phyloP scores from a whole-genome alignment of 2,329 filamentous ascomycete species.

The Colletotrichum noveboracense region DNA sequence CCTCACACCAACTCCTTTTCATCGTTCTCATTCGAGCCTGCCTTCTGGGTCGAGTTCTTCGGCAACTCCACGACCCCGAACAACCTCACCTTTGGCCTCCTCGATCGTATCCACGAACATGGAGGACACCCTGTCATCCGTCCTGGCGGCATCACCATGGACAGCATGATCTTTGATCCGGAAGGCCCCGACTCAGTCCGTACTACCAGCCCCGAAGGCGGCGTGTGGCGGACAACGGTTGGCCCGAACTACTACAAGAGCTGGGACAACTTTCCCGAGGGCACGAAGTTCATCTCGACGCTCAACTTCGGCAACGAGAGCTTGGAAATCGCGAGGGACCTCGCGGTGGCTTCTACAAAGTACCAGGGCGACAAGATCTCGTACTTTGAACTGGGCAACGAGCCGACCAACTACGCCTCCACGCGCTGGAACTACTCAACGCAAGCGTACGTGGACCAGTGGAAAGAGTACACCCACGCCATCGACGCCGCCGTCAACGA shows the following conservation, averaged over 20 bases:
- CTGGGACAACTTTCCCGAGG: constrained; percentile 22
- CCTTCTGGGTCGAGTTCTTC: constrained; percentile 25
- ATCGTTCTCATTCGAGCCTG: constrained; percentile 23
- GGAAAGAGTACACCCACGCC: background rate
- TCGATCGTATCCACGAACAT: constrained; percentile 17
- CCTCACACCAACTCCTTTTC: constrained; percentile 19
- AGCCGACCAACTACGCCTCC: constrained; percentile 19
- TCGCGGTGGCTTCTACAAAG: constrained; percentile 15
- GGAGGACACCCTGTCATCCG: constrained; percentile 19
- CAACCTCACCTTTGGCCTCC: constrained; percentile 15
- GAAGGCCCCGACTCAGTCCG: constrained; percentile 15
- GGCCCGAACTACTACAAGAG: constrained; percentile 5
- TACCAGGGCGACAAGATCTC: constrained; percentile 18
- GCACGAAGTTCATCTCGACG: constrained; percentile 21
- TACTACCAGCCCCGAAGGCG: constrained; percentile 20
- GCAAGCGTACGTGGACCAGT: constrained; percentile 13
- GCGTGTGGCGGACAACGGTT: constrained; percentile 9
- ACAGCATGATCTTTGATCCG: constrained; percentile 24
- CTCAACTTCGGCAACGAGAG: constrained; percentile 25
- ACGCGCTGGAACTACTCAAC: constrained; percentile 20
- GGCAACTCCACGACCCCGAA: constrained; percentile 21
- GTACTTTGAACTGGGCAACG: constrained; percentile 24
- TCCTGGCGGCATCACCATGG: constrained; percentile 25
- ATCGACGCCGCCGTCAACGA: constrained; percentile 11
- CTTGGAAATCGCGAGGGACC: constrained; percentile 20